These are phyloP conservation scores for Entomortierella beljakovae DNA, from an alignment of 192 early-diverging fungal species.

Conservation along the genomic window DNA sequence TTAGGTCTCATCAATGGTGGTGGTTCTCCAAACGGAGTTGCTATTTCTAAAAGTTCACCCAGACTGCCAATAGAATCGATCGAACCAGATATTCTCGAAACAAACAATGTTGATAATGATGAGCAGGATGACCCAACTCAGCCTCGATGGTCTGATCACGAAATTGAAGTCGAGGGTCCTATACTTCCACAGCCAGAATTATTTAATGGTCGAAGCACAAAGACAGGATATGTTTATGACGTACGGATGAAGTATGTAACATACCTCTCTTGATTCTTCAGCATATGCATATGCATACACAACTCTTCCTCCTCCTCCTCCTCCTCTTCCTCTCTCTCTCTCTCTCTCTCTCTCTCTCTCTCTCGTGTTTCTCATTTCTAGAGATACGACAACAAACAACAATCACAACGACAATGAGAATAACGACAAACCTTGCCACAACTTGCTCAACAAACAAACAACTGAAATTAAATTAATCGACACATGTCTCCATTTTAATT, in stretches of 20 bases:
- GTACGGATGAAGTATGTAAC: conserved; percentile 43
- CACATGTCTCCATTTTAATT: too few species aligned
- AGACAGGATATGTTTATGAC: conserved; percentile 52
- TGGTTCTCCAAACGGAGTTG: too few species aligned
- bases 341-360: not conserved
- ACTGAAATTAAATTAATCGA: too few species aligned
- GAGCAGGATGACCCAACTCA: not conserved
- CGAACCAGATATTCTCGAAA: too few species aligned
- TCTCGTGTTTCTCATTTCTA: not conserved
- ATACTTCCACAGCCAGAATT: conserved; percentile 26
- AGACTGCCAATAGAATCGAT: too few species aligned
- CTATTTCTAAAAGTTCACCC: too few species aligned
- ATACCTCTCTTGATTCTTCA: too few species aligned
- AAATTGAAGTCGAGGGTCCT: not conserved
- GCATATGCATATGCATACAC: not conserved
- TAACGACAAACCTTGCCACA: too few species aligned
- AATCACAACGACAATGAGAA: too few species aligned
- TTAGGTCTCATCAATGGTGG: not conserved
- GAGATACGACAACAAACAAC: conserved; percentile 68
- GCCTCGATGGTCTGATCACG: conserved; percentile 2
- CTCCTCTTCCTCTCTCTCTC: not conserved
- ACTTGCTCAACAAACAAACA: too few species aligned
- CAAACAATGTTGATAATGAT: not conserved
- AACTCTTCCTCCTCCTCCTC: not conserved
- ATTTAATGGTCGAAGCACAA: conserved; percentile 39